These are phyloP conservation scores for Boehmeria nivea DNA, from an alignment of 306 rosid genomes.

Conservation along the genomic window DNA sequence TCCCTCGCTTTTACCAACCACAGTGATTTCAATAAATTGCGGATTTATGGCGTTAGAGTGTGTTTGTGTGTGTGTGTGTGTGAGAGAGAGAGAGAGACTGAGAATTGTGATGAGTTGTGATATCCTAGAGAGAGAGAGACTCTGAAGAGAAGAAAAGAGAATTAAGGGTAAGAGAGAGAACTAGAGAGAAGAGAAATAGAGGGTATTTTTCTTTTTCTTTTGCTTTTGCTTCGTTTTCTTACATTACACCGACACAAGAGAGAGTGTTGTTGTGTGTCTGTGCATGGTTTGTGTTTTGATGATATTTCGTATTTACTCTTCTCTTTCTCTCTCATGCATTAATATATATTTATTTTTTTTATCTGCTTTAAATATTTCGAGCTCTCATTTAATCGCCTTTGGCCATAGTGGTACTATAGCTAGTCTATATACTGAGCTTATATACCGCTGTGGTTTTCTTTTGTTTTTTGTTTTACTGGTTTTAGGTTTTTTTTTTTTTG, in stretches of 20 bases:
- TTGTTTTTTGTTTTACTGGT: too few relatives aligned
- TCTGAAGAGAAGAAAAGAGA: slow-evolving; percentile 6
- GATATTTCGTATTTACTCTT: slow-evolving; percentile 1
- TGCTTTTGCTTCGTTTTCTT: background rate
- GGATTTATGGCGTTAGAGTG: slow-evolving; percentile 31
- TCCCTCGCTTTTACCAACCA: slow-evolving; percentile 47
- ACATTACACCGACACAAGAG: slow-evolving; percentile 26
- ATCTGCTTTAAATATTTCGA: slow-evolving; percentile 10
- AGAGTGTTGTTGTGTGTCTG: slow-evolving; percentile 1
- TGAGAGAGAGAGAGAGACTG: background rate
- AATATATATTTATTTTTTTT: background rate
- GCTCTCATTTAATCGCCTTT: slow-evolving; percentile 2
- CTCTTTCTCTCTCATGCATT: background rate
- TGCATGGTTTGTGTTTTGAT: slow-evolving; percentile 19
- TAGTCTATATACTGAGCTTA: slow-evolving; percentile 3
- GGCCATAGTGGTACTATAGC: background rate
- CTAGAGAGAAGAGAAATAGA: background rate
- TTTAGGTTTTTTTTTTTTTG: background rate
- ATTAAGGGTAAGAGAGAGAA: slow-evolving; percentile 7
- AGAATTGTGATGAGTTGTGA: background rate
- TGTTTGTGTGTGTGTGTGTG: background rate
- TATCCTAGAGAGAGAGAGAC: background rate
- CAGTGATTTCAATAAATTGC: slow-evolving; percentile 48
- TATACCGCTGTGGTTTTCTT: background rate
- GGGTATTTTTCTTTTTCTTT: background rate